Conservation (phyloP, 2,329 filamentous ascomycete species). For the Pyrenophora seminiperda region DNA sequence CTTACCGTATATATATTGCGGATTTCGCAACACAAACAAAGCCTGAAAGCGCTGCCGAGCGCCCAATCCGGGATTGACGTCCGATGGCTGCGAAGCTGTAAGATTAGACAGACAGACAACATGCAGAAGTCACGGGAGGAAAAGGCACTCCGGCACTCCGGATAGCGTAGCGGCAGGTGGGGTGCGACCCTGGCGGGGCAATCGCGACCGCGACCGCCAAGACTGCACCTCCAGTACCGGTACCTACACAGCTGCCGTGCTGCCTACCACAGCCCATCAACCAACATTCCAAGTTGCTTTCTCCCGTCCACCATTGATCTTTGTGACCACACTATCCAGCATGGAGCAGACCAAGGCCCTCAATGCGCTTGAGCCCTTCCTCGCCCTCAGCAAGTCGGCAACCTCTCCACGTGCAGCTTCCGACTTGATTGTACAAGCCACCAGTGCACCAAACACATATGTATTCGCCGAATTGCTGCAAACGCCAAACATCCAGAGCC, state of each 20-base stretch:
- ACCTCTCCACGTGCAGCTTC: constrained; percentile 82
- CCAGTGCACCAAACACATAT: constrained; percentile 85
- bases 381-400: constrained; percentile 85
- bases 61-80: too few species aligned
- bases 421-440: constrained; percentile 85
- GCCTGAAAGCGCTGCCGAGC: too few species aligned
- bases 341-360: constrained; percentile 75
- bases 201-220: constrained; percentile 28
- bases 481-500: constrained; percentile 75
- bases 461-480: constrained; percentile 93
- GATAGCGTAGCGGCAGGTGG: constrained; percentile 3
- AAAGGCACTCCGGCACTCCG: too few species aligned
- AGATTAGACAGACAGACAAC: too few species aligned
- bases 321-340: not conserved
- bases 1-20: too few species aligned
- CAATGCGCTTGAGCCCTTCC: constrained; percentile 76
- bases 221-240: constrained; percentile 7
- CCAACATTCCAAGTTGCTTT: not conserved
- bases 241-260: constrained; percentile 16
- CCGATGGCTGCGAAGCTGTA: too few species aligned
- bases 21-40: too few species aligned
- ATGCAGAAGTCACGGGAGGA: too few species aligned
- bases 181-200: constrained; percentile 24
- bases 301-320: not conserved
- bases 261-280: constrained; percentile 4